A percentile compares a stretch with the other conserved stretches of the same genome.
Conservation (phyloP, 1,284 basidiomycete species). For the Fomes fomentarius region DNA sequence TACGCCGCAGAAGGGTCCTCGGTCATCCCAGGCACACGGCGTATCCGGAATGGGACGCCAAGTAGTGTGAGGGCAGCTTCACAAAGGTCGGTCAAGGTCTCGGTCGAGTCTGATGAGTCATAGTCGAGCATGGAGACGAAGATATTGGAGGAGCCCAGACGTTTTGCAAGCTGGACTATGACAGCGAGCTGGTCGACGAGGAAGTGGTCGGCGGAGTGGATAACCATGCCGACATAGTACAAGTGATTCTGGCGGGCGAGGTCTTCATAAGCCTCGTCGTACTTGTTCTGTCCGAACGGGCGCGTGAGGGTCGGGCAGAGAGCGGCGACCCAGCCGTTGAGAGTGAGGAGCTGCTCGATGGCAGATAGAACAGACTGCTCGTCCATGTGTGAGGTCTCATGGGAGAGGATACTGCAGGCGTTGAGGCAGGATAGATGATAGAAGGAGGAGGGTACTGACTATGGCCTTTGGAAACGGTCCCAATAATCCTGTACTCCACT, state of each 20-base stretch:
- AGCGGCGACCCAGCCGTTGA: slow-evolving; percentile 99
- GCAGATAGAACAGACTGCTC: slow-evolving; percentile 85
- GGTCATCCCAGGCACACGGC: slow-evolving; percentile 88
- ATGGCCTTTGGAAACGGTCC: slow-evolving; percentile 89
- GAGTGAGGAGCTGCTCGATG: slow-evolving; percentile 87
- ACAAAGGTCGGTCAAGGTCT: slow-evolving; percentile 88
- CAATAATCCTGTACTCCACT: slow-evolving; percentile 88
- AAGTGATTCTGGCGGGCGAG: slow-evolving; percentile 79
- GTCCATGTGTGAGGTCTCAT: slow-evolving; percentile 86
- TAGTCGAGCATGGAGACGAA: slow-evolving; percentile 98
- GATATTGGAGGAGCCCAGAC: slow-evolving; percentile 83
- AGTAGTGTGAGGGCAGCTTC: slow-evolving; percentile 91
- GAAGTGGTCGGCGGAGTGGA: slow-evolving; percentile 97
- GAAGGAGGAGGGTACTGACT: slow-evolving; percentile 51
- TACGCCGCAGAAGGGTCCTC: slow-evolving; percentile 84
- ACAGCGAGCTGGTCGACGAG: slow-evolving; percentile 95
- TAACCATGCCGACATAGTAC: slow-evolving; percentile 93
- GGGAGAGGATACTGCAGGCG: slow-evolving; percentile 66
- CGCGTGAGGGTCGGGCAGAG: slow-evolving; percentile 88
- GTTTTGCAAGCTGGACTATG: slow-evolving; percentile 90
- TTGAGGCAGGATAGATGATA: slow-evolving; percentile 1
- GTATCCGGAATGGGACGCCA: slow-evolving; percentile 89
- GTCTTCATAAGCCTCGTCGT: slow-evolving; percentile 86
- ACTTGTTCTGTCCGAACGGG: slow-evolving; percentile 87
- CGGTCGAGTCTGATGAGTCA: slow-evolving; percentile 89